A percentile compares a stretch with the other conserved stretches of the same genome.
phyloP scores from a whole-genome alignment of 192 early-diverging fungal species.

The Podila horticola region DNA sequence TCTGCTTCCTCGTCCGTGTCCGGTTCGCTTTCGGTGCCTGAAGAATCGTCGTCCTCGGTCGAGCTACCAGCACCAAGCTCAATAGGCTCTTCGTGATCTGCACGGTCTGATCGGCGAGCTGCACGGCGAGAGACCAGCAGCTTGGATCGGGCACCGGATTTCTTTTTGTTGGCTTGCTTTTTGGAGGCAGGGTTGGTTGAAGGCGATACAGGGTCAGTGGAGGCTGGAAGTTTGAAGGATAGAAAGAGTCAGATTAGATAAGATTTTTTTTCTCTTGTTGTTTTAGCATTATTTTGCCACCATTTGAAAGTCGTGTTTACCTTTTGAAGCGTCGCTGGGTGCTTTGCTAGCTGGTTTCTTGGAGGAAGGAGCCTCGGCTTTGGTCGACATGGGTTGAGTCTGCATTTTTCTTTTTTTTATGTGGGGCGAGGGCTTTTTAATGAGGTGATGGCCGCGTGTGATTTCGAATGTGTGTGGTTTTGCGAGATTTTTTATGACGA shows the following conservation, averaged over 20 bases:
- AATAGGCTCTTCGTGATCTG: conserved; percentile 28
- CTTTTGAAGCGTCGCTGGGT: too few species aligned
- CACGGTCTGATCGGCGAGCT: conserved; percentile 26
- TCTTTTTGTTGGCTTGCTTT: conserved; percentile 33
- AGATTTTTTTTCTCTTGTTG: neutral
- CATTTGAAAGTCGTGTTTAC: too few species aligned
- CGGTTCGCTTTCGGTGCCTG: conserved; percentile 29
- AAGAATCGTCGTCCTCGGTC: conserved; percentile 34
- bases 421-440: too few species aligned
- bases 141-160: conserved; percentile 38
- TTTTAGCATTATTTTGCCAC: too few species aligned
- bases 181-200: neutral
- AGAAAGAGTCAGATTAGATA: neutral
- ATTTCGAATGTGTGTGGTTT: too few species aligned
- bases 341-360: too few species aligned
- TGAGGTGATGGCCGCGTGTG: too few species aligned
- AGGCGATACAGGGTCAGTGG: conserved; percentile 1
- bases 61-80: conserved; percentile 45
- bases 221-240: neutral
- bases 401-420: too few species aligned
- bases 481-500: neutral
- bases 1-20: conserved; percentile 50
- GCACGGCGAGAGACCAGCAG: conserved; percentile 43
- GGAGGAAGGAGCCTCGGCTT: too few species aligned
- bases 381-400: too few species aligned